Percentiles rank a stretch among this genome's conserved stretches.
Evolutionary conservation across 345 rosid species (phyloP).

Genomic region (Populus pruinosa): DNA sequence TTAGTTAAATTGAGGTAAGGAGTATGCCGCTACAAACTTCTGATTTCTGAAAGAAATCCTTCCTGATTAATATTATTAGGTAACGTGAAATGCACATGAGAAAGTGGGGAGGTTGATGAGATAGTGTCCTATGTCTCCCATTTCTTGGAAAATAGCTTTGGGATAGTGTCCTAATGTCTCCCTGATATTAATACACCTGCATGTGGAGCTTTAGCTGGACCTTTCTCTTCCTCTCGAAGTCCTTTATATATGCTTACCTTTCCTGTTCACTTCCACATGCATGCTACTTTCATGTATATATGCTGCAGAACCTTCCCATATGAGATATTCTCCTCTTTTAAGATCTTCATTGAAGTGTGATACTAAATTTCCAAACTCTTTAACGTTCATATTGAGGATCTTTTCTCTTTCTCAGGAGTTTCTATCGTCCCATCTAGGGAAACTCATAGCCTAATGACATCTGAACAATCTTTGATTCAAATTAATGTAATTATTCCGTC

Average conservation of each 20-base stretch:
- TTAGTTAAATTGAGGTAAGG: neutral
- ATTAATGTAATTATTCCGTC: neutral
- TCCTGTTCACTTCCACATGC: neutral
- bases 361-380: neutral
- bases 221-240: neutral
- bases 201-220: conserved; percentile 4
- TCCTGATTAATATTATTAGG: neutral
- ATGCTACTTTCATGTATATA: neutral
- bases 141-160: conserved; percentile 17
- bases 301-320: neutral
- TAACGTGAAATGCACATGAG: conserved; percentile 30
- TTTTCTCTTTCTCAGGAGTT: neutral
- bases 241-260: neutral
- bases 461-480: neutral
- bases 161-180: conserved; percentile 22
- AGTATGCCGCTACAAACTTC: neutral
- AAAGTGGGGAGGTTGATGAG: conserved; percentile 22
- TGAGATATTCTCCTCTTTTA: neutral
- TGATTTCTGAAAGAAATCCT: neutral
- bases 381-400: neutral
- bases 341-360: neutral
- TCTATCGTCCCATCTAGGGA: neutral
- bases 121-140: conserved; percentile 21
- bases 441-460: neutral
- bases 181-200: conserved; percentile 1